Base-by-base conservation (phyloP, 352 stramenopile species). In the Phytophthora tentaculata region DNA sequence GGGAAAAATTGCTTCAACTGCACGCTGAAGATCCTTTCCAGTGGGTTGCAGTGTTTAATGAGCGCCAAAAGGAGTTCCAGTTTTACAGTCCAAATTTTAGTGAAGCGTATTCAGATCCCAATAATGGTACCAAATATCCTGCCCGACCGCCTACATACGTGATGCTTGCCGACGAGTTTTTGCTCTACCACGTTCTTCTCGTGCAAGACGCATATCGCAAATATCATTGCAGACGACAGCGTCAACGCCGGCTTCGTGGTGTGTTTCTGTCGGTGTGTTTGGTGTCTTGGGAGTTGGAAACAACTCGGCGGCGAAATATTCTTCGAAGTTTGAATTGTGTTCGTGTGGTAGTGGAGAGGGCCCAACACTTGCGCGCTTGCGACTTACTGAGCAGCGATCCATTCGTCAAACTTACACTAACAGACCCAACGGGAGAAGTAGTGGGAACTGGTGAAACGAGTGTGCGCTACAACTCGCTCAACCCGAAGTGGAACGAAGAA, bases 401-500 rank as follows among this genome's bases (percentile, higher is more conserved):
- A 22, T 92, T 89, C 53, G 83, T 90, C 39, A 26, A 75, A 1
- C 44, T 81, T 16, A 76, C 75, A 19, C 57, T 92, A 10, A 41
- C 45, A 0, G 69, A 76, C 28, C 39, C 26, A 2, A 56, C 39
- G 1, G 69, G 72, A 23, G 50, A 75, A 5, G 52, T 86, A 3
- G 64, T 86, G 10, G 71, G 64, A 5, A 80, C 76, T 10, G 81
- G 79, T 4, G 61, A 80, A 35, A 92, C 83, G 6, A 81, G 73
- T 24, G 82, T 91, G 20, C 71, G 76, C 3, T 65, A 71, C 24
- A 83, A 83, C 28, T 86, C 82, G 2, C 68, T 77, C 10, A 86
- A 88, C 12, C 86, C 86, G 1, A 80, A 76, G 32, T 94, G 86
- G 86, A 84, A 91, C 62, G 86, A 94, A 47, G 81, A 90, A 63